Base-by-base conservation (phyloP, 2,329 filamentous ascomycete species). In the Tympanopsis confertula region DNA sequence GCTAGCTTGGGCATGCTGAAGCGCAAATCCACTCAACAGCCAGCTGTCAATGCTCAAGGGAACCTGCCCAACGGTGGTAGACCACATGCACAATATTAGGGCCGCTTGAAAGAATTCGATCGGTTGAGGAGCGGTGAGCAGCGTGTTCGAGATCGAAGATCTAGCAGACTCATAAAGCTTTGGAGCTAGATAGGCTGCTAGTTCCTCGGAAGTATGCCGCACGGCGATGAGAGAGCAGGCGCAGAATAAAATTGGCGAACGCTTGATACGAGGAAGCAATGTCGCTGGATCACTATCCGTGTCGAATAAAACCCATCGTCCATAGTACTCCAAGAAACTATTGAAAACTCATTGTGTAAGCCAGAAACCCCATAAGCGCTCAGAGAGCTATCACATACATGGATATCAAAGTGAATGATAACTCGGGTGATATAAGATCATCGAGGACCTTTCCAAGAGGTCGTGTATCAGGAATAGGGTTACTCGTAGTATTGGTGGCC, bases 41-140 rank as follows among this genome's bases (percentile, higher is more conserved):
- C 62, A 65, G 37, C 59, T 63, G 44, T 65, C 62, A 20, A 66
- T 54, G 33, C 59, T 61, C 39, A 66, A 42, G 1, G 61, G 62
- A 7, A 59, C 51, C 39, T 63, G 59, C 2, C 59, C 59, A 19
- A 65, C 59, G 1, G 62, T 65, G 0, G 61, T 66, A 4, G 62
- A 65, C 62, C 62, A 65, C 47, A 65, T 46, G 37, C 56, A 58
- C 4, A 65, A 47, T n/a, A 65, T 51, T 1, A 65, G 43, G 5
- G 52, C 49, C 5, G 61, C 57, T 44, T 65, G 62, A 32, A 65
- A 64, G 43, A 65, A 65, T 18, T 61, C 58, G 10, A 62, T 47
- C 3, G 55, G 42, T 35, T 65, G 62, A 4, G 61, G 59, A 3
- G 55, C 51, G 2, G 46, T 44, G 4, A 65, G 50, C 20, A 65